phyloP scores from a whole-genome alignment of 805 yeast genomes.

The Yamadazyma insecticola region DNA sequence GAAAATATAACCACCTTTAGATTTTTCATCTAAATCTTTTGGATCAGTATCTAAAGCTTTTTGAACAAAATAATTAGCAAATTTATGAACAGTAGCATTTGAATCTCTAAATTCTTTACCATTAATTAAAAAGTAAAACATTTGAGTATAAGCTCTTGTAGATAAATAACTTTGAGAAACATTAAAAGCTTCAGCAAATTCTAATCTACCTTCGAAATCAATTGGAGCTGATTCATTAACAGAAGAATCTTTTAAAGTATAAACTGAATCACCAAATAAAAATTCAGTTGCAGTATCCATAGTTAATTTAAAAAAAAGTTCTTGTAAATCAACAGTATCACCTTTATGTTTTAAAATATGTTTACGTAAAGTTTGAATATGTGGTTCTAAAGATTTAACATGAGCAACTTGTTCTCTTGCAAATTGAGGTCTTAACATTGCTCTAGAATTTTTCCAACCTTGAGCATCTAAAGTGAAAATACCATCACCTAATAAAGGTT shows the following conservation, averaged over 20 bases:
- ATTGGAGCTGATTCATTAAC: constrained; percentile 24
- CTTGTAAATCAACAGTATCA: constrained; percentile 26
- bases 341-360: constrained; percentile 21
- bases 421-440: constrained; percentile 36
- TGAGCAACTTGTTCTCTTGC: constrained; percentile 35
- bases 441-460: constrained; percentile 37
- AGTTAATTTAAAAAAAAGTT: constrained; percentile 30
- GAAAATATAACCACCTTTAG: constrained; percentile 40
- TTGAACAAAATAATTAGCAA: constrained; percentile 35
- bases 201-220: constrained; percentile 23
- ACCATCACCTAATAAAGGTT: constrained; percentile 33
- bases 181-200: constrained; percentile 33
- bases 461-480: constrained; percentile 33
- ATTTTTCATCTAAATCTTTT: constrained; percentile 24
- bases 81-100: constrained; percentile 22
- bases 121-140: constrained; percentile 21
- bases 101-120: constrained; percentile 19
- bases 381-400: constrained; percentile 29
- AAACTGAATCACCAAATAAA: constrained; percentile 35
- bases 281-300: constrained; percentile 40
- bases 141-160: constrained; percentile 29
- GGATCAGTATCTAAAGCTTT: constrained; percentile 29
- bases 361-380: constrained; percentile 20
- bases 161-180: constrained; percentile 29
- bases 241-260: constrained; percentile 21